Base-by-base conservation (phyloP, 306 rosid genomes). In the Vicia faba region DNA sequence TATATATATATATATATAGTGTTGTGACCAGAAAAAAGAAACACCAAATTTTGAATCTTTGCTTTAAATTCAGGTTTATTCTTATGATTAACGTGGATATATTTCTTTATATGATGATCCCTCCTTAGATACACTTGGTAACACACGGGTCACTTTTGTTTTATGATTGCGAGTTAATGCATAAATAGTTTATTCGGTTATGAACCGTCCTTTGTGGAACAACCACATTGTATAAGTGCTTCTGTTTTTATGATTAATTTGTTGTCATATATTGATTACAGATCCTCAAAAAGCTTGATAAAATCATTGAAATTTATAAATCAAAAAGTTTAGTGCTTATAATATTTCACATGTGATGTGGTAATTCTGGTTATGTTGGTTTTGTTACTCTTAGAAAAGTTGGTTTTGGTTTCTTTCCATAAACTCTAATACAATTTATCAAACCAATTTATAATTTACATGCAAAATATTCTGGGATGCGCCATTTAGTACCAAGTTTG, bases 1-100 rank as follows among this genome's bases (percentile, higher is more conserved):
- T 55, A 69, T 84, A 93, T 86, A 89, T 76, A 58, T 78, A 75
- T 70, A 28, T 55, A 28, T 55, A 69, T 59, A 77, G 84, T 77
- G 75, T 73, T 75, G 75, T 80, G 69, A 82, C 31, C 38, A 55
- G 61, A 76, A 69, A 71, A 75, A 75, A 75, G 73, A 56, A 82
- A 70, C 69, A 71, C 68, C 39, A 58, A 71, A 64, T 54, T 48
- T 84, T 78, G 77, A 77, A 77, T 69, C 36, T 63, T 43, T 43
- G 29, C 5, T 60, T 39, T 60, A 36, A 60, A 16, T 48, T 60
- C 29, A 5, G 46, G 65, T 60, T 59, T 59, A 28, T 59, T 20
- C 41, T 57, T 25, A 23, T 53, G 59, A 53, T 14, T 31, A 57
- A 31, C 6, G 20, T 12, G 15, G 45, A 35, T 35, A 35, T 59